Evolutionary conservation across 805 yeast species (phyloP), one percentile per base, ranked within the genome.

Genomic region (Ogataea paradorogensis): DNA sequence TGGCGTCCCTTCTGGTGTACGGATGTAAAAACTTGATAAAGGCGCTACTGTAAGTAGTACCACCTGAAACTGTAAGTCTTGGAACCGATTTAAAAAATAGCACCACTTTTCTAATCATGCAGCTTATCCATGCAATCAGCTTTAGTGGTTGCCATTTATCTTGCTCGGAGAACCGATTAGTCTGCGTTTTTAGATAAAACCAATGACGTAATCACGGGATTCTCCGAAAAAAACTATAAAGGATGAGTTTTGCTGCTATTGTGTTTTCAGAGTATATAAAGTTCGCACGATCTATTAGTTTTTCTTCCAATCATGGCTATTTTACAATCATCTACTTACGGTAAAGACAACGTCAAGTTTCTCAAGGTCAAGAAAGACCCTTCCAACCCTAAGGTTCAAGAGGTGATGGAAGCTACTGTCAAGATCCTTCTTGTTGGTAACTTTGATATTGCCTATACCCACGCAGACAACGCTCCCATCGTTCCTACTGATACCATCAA

Each of bases 401-500:
- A 86, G 45, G 80, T 90, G 28, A 74, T 86, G 64, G 96, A 90
- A 69, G 86, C 95, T 38, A 83, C 88, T 42, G 95, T 85, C 41
- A 72, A 74, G 48, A 82, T 82, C 20, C 69, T 90, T 35, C 72
- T 90, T 43, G 80, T 75, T 51, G 97, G 97, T 47, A 76, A 73
- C 41, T 81, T 90, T 55, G 96, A 84, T 47, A 65, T 68, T 22
- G 80, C 95, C 3, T 90, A 85, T 71, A 90, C 96, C 35, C 57
- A 82, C 43, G 96, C 96, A 27, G 95, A 90, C 66, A 90, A 90
- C 69, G 59, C 84, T 2, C 76, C 84, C n/a, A 80, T 90, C 56
- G 95, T 90, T 35, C 96, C 97, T 43, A 90, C 97, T 7, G 96
- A 89, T 64, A 87, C 96, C 1, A 89, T 88, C 40, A 89, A 89